These are phyloP conservation scores for Oryza brachyantha DNA, from an alignment of 176 grass and related monocot species.

Conservation along the genomic window DNA sequence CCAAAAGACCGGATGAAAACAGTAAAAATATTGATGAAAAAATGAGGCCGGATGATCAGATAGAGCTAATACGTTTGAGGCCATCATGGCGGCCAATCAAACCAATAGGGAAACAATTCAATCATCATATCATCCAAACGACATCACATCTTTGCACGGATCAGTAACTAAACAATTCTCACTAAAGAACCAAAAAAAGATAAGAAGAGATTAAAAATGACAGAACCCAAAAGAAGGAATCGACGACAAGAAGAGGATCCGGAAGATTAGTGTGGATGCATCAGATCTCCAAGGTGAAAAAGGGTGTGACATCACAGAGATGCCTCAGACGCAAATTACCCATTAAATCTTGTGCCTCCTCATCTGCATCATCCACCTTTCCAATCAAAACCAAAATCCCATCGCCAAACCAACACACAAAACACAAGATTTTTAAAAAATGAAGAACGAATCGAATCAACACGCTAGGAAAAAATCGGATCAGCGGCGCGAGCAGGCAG, in stretches of 20 bases:
- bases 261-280: neutral
- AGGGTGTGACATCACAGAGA: constrained; percentile 44
- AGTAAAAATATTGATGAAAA: no score
- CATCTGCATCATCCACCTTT: constrained; percentile 24
- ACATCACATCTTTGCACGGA: no score
- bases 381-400: neutral
- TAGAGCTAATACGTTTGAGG: no score
- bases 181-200: neutral
- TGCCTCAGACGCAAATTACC: constrained; percentile 58
- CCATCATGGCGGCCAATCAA: constrained; percentile 23
- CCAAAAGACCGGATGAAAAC: no score
- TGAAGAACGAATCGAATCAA: no score
- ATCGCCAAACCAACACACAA: neutral
- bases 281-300: constrained; percentile 44
- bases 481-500: no score
- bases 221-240: neutral
- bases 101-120: constrained; percentile 53
- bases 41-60: no score
- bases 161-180: neutral
- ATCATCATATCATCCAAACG: constrained; percentile 27
- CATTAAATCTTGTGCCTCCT: constrained; percentile 39
- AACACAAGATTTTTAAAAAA: neutral
- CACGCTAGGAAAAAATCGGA: no score
- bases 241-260: no score
- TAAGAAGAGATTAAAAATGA: neutral